Conservation (phyloP, 768 basidiomycete genomes). For the Grammothele lineata region DNA sequence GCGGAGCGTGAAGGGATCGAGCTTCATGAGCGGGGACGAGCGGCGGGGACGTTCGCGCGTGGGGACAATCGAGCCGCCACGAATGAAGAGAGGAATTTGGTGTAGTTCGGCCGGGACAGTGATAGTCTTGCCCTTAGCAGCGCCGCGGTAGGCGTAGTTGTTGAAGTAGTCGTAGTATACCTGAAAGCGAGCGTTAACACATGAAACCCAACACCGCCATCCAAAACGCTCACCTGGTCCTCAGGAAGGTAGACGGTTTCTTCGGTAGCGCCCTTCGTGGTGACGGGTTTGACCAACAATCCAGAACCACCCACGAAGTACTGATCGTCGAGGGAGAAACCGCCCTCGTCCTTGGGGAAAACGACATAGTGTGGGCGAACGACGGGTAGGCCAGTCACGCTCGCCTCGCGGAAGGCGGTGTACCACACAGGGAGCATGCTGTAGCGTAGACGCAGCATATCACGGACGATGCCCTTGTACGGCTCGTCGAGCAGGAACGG, state of each 20-base stretch:
- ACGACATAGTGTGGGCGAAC: slow-evolving; percentile 92
- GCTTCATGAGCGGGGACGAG: slow-evolving; percentile 81
- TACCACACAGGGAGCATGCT: slow-evolving; percentile 92
- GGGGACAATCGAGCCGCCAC: slow-evolving; percentile 86
- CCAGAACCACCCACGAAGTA: slow-evolving; percentile 89
- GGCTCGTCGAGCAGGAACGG: slow-evolving; percentile 91
- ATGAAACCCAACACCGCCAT: not conserved
- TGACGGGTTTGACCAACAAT: slow-evolving; percentile 88
- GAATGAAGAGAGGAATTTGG: slow-evolving; percentile 80
- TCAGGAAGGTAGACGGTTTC: slow-evolving; percentile 82
- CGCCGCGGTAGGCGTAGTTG: slow-evolving; percentile 59
- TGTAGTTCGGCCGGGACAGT: slow-evolving; percentile 78
- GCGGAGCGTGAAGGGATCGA: slow-evolving; percentile 89
- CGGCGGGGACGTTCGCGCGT: slow-evolving; percentile 86
- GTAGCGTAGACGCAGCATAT: slow-evolving; percentile 79
- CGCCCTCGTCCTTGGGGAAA: slow-evolving; percentile 84
- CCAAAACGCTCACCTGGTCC: slow-evolving; percentile 54
- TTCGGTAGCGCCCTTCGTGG: slow-evolving; percentile 63
- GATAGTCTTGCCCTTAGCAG: slow-evolving; percentile 59
- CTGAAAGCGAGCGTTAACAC: slow-evolving; percentile 29
- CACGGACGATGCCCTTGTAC: slow-evolving; percentile 76
- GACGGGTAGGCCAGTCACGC: slow-evolving; percentile 75
- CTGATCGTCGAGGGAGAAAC: slow-evolving; percentile 91
- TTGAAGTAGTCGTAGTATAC: slow-evolving; percentile 96
- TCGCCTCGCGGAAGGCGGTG: slow-evolving; percentile 91